Base-by-base conservation (phyloP, 2,329 filamentous ascomycete genomes). In the Ascosphaera acerosa region DNA sequence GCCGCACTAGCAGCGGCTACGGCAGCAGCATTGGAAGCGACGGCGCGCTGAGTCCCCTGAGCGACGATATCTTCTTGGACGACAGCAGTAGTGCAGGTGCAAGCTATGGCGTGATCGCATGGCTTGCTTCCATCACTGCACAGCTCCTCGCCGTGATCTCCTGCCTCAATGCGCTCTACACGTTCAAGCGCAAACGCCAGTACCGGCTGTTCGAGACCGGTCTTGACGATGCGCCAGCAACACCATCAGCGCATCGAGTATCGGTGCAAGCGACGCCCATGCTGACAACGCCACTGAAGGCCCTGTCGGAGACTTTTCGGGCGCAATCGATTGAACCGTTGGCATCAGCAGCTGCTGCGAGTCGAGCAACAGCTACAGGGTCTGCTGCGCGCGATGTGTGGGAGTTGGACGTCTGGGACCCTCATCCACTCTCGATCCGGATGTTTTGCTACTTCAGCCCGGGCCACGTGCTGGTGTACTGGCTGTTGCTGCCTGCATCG, bases 391-490 rank as follows among this genome's bases (percentile, higher is more conserved):
- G 73, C 7, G 82, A 97, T 50, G 87, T 97, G 6, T 97, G 87
- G 87, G 82, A 97, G 51, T 55, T 97, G 31, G 66, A 74, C 2
- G 64, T 94, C 4, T 97, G 87, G 87, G 82, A 94, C 47, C 87
- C 89, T 19, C 64, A 84, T 29, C 80, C 82, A 2, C 62, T 90
- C 20, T 80, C 70, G 29, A 54, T 94, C 32, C 69, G 72, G 22
- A 57, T 94, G 2, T 81, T 92, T 46, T 87, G 78, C 42, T 59
- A 87, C 25, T 94, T 97, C 56, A 90, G 82, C 42, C 87, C 87
- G 0, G 76, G 80, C 0, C 89, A 97, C 52, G 66, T 90, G n/a
- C 55, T 91, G 30, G 64, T 92, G 17, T 91, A 97, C 54, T 74
- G 73, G 60, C 62, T 91, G 18, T 82, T 84, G 41, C 62, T 97